A percentile compares a stretch with the other conserved stretches of the same genome.
Evolutionary conservation across 805 yeast species (phyloP).

Genomic region (Nakazawaea wickerhamii): DNA sequence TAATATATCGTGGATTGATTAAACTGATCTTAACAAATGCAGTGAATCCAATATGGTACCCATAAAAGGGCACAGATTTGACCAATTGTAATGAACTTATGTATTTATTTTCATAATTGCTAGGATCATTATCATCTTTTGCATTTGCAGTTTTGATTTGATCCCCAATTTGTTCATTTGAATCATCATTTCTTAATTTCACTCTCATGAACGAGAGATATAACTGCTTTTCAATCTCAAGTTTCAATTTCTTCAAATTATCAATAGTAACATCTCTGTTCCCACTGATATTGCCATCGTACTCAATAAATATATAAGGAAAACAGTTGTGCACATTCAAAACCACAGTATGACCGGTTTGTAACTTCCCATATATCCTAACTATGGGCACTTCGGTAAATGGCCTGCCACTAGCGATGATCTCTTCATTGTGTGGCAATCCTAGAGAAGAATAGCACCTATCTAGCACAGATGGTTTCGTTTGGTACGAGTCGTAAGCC

Average conservation of each 20-base stretch:
- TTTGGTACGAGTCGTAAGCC: constrained; percentile 60
- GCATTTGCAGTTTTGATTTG: constrained; percentile 15
- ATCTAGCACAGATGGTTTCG: constrained; percentile 52
- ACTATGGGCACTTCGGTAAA: constrained; percentile 63
- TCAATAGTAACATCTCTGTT: constrained; percentile 18
- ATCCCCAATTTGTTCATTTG: constrained; percentile 10
- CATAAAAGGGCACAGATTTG: constrained; percentile 78
- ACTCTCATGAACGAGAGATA: constrained; percentile 30
- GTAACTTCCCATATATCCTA: constrained; percentile 68
- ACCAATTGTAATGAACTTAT: constrained; percentile 61
- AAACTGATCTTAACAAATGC: constrained; percentile 64
- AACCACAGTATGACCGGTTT: constrained; percentile 51
- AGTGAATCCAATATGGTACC: constrained; percentile 64
- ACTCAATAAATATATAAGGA: constrained; percentile 74
- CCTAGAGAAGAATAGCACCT: constrained; percentile 28
- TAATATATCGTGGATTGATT: constrained; percentile 53
- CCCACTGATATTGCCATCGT: constrained; percentile 34
- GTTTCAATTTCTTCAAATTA: constrained; percentile 34
- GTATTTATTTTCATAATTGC: constrained; percentile 26
- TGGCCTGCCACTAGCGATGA: constrained; percentile 13
- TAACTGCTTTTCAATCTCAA: constrained; percentile 39
- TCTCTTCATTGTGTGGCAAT: constrained; percentile 21
- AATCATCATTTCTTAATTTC: constrained; percentile 13
- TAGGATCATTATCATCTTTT: constrained; percentile 14
- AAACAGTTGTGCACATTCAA: constrained; percentile 80